These are phyloP conservation scores for Ulmus americana DNA, from an alignment of 331 rosid genomes.

Conservation along the genomic window DNA sequence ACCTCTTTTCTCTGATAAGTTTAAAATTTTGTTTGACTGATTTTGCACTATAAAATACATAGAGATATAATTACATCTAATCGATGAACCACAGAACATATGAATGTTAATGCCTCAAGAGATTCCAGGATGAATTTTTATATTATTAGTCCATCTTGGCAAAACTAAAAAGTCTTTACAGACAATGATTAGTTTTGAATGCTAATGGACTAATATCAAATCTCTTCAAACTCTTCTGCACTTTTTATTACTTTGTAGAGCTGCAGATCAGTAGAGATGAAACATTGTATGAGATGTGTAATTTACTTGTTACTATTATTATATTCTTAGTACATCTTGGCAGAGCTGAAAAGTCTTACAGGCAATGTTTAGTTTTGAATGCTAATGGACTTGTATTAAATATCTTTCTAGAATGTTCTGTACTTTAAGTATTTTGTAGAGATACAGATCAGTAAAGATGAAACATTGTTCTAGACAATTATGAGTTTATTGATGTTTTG, in stretches of 20 bases:
- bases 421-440: constrained; percentile 23
- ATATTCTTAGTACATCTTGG: constrained; percentile 28
- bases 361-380: constrained; percentile 29
- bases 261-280: constrained; percentile 45
- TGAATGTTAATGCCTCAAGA: background rate
- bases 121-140: background rate
- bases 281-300: constrained; percentile 4
- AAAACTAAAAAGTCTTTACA: constrained; percentile 20
- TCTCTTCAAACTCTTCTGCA: constrained; percentile 45
- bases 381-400: constrained; percentile 30
- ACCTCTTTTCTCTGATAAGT: too few relatives aligned
- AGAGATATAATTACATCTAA: too few relatives aligned
- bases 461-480: constrained; percentile 11
- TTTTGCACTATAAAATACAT: too few relatives aligned
- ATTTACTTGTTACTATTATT: background rate
- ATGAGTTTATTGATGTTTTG: background rate
- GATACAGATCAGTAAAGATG: constrained; percentile 44
- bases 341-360: constrained; percentile 22
- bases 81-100: too few relatives aligned
- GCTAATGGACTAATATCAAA: constrained; percentile 35
- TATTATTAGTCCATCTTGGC: constrained; percentile 24
- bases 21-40: too few relatives aligned
- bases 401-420: constrained; percentile 42
- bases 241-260: constrained; percentile 26
- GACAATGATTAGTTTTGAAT: constrained; percentile 29